Evolutionary conservation across 306 rosid species (phyloP), one percentile per base, ranked within the genome.

Genomic region (Malus orientalis): DNA sequence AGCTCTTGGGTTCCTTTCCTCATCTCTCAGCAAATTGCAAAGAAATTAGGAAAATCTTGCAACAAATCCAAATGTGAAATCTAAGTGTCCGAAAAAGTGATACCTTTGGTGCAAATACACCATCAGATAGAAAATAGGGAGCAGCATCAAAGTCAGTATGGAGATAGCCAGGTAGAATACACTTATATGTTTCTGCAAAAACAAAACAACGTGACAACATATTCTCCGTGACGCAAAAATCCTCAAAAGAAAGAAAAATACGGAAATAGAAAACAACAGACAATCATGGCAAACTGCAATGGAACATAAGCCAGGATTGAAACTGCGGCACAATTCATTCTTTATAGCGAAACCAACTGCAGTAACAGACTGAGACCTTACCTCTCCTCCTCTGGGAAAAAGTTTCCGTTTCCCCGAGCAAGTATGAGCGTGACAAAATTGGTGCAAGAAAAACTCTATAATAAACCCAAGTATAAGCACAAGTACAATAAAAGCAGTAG

Each of bases 341-440:
- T 32, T 71, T 65, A 74, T 65, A 32, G 67, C 33, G 61, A 71
- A 72, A 69, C 18, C 51, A 30, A 80, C 25, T 44, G 58, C 8
- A 10, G 27, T 45, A 67, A 61, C 78, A 72, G 57, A 70, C 19
- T 64, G 79, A 74, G 69, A 79, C 71, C 75, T 79, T 83, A 94
- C 98, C 97, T 66, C 87, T 81, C 93, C 97, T 81, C 97, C 96
- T 84, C 93, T 92, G 14, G 94, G 80, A 69, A 94, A 94, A 58
- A 90, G 98, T 84, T 87, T 91, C 57, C 60, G 91, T 78, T 94
- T 89, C 67, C 91, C 89, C 1, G 89, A 90, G 91, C 98, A 94
- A 73, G 93, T 81, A 79, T 88, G 98, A 75, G 97, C 90, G 55
- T 88, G 95, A 84, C 98, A 94, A 84, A 91, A 91, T 83, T 94